Evolutionary conservation across 257 asterid genomes (phyloP).

Genomic region (Eucommia ulmoides): DNA sequence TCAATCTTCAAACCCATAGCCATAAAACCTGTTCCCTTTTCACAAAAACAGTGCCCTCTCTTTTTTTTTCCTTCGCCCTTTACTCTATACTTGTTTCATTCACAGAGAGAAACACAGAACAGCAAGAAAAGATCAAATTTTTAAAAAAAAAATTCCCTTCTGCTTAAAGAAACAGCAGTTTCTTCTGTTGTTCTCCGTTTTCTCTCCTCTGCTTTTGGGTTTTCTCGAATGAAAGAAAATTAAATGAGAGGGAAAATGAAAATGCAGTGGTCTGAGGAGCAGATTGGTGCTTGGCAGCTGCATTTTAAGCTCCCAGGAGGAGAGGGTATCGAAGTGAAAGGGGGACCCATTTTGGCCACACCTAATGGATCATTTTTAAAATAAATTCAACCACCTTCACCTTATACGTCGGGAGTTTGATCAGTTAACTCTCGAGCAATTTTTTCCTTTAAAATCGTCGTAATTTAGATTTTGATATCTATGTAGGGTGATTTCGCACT

Average conservation of each 20-base stretch:
- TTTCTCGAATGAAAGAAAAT: not conserved
- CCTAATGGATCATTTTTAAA: no score
- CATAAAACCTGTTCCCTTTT: not conserved
- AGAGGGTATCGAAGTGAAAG: not conserved
- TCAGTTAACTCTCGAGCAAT: no score
- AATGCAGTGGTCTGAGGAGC: not conserved
- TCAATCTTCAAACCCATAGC: constrained; percentile 1
- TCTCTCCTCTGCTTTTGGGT: not conserved
- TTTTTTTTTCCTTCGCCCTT: not conserved
- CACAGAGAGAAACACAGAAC: not conserved
- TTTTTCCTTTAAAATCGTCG: no score
- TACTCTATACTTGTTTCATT: not conserved
- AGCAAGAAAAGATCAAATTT: not conserved
- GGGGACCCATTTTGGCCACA: not conserved
- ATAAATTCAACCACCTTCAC: no score
- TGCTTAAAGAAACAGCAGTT: not conserved
- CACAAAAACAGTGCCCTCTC: not conserved
- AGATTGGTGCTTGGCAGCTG: not conserved
- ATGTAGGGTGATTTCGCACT: no score
- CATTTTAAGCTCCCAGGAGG: not conserved
- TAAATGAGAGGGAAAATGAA: not conserved
- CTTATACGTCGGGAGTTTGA: no score
- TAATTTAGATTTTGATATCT: no score
- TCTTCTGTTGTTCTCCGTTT: not conserved
- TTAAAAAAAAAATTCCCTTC: no score